Conservation (phyloP, 2,329 filamentous ascomycete species). For the Verruconis gallopava region DNA sequence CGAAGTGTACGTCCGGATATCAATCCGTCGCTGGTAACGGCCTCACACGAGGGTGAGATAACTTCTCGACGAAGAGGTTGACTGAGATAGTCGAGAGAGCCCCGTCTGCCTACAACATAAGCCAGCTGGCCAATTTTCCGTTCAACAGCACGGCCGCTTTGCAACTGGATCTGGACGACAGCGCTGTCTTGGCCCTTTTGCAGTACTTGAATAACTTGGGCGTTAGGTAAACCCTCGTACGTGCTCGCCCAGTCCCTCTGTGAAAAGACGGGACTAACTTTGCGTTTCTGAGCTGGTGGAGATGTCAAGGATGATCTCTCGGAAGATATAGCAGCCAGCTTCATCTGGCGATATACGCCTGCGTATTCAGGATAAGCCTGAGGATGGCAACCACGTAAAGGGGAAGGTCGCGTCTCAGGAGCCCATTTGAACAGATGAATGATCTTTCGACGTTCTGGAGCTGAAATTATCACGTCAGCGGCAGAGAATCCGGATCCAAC, state of each 20-base stretch:
- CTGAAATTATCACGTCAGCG: conserved; percentile 46
- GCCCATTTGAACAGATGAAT: conserved; percentile 50
- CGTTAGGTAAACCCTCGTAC: conserved; percentile 45
- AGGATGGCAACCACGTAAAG: conserved; percentile 45
- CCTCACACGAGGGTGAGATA: conserved; percentile 16
- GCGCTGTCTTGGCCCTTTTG: conserved; percentile 17
- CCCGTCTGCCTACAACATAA: conserved; percentile 45
- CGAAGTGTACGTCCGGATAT: conserved; percentile 43
- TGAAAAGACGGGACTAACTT: conserved; percentile 33
- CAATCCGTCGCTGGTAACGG: conserved; percentile 11
- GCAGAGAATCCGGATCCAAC: conserved; percentile 51
- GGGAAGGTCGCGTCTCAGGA: conserved; percentile 42
- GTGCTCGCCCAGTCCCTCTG: conserved; percentile 36
- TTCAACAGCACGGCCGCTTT: conserved; percentile 31
- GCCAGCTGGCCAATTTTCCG: conserved; percentile 36
- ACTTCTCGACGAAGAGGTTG: conserved; percentile 35
- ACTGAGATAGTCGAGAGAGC: conserved; percentile 40
- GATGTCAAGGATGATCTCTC: neutral
- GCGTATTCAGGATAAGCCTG: conserved; percentile 51
- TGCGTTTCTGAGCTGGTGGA: conserved; percentile 17
- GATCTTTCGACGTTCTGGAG: conserved; percentile 36
- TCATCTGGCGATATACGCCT: conserved; percentile 47
- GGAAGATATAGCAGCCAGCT: conserved; percentile 28
- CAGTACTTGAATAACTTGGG: conserved; percentile 31
- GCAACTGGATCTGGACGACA: conserved; percentile 30